These are phyloP conservation scores for Neofusicoccum kwambonambiense DNA, from an alignment of 2,329 filamentous ascomycete species.

Conservation along the genomic window DNA sequence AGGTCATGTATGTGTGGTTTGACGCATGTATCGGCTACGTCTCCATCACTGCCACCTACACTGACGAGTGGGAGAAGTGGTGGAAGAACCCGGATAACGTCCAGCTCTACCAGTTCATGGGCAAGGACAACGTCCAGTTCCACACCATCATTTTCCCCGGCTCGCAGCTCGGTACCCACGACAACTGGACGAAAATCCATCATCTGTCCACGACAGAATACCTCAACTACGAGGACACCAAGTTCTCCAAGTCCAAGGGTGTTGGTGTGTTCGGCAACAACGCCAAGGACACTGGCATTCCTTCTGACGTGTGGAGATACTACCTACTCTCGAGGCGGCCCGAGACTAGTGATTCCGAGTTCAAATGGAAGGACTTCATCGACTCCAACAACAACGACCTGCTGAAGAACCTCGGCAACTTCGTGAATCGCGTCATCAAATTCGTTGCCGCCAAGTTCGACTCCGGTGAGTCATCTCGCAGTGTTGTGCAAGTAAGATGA, in stretches of 20 bases:
- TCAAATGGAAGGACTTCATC: conserved; percentile 84
- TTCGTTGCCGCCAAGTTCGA: conserved; percentile 71
- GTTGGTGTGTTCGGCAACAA: conserved; percentile 91
- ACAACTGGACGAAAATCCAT: conserved; percentile 87
- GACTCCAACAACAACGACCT: conserved; percentile 85
- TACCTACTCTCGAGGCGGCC: conserved; percentile 84
- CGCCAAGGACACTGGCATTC: conserved; percentile 80
- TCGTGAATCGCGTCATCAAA: conserved; percentile 60
- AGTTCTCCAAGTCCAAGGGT: conserved; percentile 88
- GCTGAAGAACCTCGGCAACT: conserved; percentile 68
- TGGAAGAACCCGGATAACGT: conserved; percentile 90
- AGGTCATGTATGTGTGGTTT: conserved; percentile 93
- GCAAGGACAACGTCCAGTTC: conserved; percentile 86
- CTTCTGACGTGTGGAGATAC: conserved; percentile 88
- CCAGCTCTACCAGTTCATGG: conserved; percentile 86
- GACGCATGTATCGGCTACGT: conserved; percentile 92
- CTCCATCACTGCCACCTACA: conserved; percentile 92
- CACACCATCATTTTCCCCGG: conserved; percentile 91
- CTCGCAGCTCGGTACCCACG: conserved; percentile 77
- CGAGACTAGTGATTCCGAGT: conserved; percentile 83
- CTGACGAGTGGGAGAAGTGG: conserved; percentile 87
- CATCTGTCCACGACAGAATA: conserved; percentile 60
- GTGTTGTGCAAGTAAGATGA: background rate
- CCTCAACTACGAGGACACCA: conserved; percentile 58
- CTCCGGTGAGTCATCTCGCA: conserved; percentile 45